Conservation (phyloP, 2,329 filamentous ascomycete genomes). For the Endoconidiophora polonica region DNA sequence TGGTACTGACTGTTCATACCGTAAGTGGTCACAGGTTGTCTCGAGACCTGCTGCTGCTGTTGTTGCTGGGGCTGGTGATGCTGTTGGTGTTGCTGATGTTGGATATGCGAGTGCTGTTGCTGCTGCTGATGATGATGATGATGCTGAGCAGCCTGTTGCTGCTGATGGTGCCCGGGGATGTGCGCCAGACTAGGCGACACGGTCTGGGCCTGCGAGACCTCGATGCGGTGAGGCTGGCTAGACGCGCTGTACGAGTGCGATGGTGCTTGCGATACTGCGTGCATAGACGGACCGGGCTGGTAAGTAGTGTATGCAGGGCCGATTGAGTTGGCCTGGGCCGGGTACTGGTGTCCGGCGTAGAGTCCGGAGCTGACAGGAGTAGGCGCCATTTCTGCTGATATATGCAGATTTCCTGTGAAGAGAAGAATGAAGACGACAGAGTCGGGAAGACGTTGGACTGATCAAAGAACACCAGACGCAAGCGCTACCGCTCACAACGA, state of each 20-base stretch:
- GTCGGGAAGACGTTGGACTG: neutral
- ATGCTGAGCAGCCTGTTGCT: constrained; percentile 1
- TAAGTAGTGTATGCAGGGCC: constrained; percentile 4
- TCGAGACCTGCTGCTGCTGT: constrained; percentile 3
- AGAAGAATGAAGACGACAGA: neutral
- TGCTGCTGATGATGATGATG: constrained; percentile 4
- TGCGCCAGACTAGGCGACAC: constrained; percentile 9
- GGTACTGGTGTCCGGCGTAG: constrained; percentile 2
- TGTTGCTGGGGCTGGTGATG: constrained; percentile 5
- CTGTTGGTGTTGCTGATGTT: neutral
- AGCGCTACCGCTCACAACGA: too few species aligned
- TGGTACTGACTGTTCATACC: constrained; percentile 8
- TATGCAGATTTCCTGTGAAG: neutral
- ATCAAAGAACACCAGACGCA: too few species aligned
- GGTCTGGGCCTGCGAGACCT: constrained; percentile 9
- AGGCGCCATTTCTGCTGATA: constrained; percentile 4
- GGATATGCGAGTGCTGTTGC: neutral
- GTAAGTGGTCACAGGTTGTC: constrained; percentile 8
- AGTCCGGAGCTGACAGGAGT: constrained; percentile 5
- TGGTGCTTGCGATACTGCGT: constrained; percentile 6
- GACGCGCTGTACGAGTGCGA: constrained; percentile 1
- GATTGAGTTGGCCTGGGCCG: constrained; percentile 4
- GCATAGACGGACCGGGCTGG: constrained; percentile 1
- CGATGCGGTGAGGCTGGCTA: constrained; percentile 8
- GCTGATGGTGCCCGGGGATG: constrained; percentile 3